These are phyloP conservation scores for Phialophora macrospora DNA, from an alignment of 2,329 filamentous ascomycete genomes.

Conservation along the genomic window DNA sequence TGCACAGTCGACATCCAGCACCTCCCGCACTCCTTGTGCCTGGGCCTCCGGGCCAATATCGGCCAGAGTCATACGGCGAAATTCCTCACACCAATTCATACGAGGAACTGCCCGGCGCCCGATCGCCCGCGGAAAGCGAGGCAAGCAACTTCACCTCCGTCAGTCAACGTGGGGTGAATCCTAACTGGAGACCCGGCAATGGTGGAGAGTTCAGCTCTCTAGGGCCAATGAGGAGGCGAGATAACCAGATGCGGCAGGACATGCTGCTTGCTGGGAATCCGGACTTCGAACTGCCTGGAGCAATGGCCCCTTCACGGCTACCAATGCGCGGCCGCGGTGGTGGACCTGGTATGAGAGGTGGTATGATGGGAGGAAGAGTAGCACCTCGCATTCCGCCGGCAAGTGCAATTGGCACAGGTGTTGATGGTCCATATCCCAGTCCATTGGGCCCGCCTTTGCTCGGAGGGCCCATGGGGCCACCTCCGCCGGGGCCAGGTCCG, in stretches of 20 bases:
- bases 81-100: constrained; percentile 50
- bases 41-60: constrained; percentile 37
- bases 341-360: constrained; percentile 26
- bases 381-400: constrained; percentile 27
- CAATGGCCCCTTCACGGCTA: constrained; percentile 31
- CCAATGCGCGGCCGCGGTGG: constrained; percentile 22
- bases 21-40: constrained; percentile 48
- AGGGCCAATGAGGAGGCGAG: constrained; percentile 52
- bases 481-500: not conserved
- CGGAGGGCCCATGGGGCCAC: not conserved
- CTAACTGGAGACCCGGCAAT: constrained; percentile 72
- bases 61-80: constrained; percentile 25
- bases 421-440: constrained; percentile 30
- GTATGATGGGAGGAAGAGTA: constrained; percentile 28
- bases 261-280: constrained; percentile 79
- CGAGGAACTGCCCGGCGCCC: constrained; percentile 67
- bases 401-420: constrained; percentile 26
- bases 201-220: constrained; percentile 46
- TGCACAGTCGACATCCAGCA: constrained; percentile 39
- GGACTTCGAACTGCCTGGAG: constrained; percentile 75
- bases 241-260: constrained; percentile 67
- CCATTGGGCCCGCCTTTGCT: constrained; percentile 21
- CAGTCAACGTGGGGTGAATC: constrained; percentile 85
- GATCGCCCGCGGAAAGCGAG: constrained; percentile 78
- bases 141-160: constrained; percentile 87